Evolutionary conservation across 768 basidiomycete species (phyloP), one percentile per base, ranked within the genome.

Genomic region (Termitomyces sp.): DNA sequence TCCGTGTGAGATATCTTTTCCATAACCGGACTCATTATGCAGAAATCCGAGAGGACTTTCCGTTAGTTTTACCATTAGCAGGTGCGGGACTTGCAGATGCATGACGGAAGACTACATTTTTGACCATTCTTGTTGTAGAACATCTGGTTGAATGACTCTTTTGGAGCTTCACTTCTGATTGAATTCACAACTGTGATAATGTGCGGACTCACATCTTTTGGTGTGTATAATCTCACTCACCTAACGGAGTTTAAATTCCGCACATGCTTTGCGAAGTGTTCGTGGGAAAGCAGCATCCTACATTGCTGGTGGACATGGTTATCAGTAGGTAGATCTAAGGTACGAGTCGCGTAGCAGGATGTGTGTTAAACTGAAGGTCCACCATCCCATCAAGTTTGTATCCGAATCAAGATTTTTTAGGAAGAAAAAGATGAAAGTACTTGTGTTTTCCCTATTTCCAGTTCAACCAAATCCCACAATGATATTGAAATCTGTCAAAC

Each of bases 1-100:
- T 94, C 50, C 76, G 82, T 30, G 75, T 95, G 38, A 81, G 83
- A 44, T 95, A 95, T 70, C 70, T 79, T 45, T 97, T 95, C 76
- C 78, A 80, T 63, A 84, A 83, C 41, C 79, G 79, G 56, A 63
- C 73, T 69, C 93, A 95, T 66, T 88, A 84, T 64, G 83, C 85
- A 66, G 90, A 92, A 65, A 83, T 88, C 53, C 79, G 85, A 59
- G 89, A 87, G 65, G 80, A 82, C 70, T 66, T 77, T 55, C 79
- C 86, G 41, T 79, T 85, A 10, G 81, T 94, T 22, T 77, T 91
- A 54, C 91, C 90, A 51, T 73, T 91, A 66, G 74, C 80, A 79
- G 87, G 88, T 87, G 67, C 65, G 84, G 35, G 71, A 61, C 55
- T 54, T 26, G 24, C 44, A 32, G 2, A 37, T 45, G 5, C 3